Evolutionary conservation across 2,329 filamentous ascomycete species (phyloP).

Genomic region (Scedosporium minutisporum): DNA sequence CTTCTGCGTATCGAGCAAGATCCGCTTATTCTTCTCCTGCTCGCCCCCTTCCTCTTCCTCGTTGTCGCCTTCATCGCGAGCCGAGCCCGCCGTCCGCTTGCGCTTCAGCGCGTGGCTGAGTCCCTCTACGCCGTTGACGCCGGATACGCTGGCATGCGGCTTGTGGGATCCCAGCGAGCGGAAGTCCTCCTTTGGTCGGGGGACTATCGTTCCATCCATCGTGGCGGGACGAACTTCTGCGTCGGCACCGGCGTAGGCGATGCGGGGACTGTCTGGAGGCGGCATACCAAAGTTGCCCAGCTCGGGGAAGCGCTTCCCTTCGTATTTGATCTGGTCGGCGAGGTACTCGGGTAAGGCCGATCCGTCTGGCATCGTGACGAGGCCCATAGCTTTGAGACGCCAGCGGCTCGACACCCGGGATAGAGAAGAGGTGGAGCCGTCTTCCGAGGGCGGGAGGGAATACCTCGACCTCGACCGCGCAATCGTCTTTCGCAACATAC

Average conservation of each 20-base stretch:
- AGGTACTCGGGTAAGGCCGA: conserved; percentile 42
- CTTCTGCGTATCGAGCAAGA: conserved; percentile 32
- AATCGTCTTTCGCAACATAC: conserved; percentile 1
- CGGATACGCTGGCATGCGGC: conserved; percentile 4
- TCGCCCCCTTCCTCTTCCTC: conserved; percentile 8
- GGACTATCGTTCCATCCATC: neutral
- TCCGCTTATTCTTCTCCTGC: conserved; percentile 21
- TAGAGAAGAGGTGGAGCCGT: conserved; percentile 13
- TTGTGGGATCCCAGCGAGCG: neutral
- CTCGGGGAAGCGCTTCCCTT: conserved; percentile 28
- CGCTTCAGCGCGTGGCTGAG: conserved; percentile 16
- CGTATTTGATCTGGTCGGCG: conserved; percentile 32
- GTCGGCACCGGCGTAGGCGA: neutral
- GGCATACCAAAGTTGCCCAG: conserved; percentile 26
- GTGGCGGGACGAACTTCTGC: neutral
- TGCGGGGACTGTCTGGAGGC: neutral
- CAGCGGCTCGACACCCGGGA: conserved; percentile 34
- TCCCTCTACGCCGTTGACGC: conserved; percentile 9
- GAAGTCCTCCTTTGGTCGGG: neutral
- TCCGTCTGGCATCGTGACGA: conserved; percentile 44
- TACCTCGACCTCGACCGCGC: conserved; percentile 3
- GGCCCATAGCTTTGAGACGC: conserved; percentile 38
- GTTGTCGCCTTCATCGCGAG: conserved; percentile 8
- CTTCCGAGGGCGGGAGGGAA: neutral
- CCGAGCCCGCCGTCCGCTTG: conserved; percentile 21